Evolutionary conservation across 164 flowering plant species (phyloP).

Genomic region (Hamamelis virginiana): DNA sequence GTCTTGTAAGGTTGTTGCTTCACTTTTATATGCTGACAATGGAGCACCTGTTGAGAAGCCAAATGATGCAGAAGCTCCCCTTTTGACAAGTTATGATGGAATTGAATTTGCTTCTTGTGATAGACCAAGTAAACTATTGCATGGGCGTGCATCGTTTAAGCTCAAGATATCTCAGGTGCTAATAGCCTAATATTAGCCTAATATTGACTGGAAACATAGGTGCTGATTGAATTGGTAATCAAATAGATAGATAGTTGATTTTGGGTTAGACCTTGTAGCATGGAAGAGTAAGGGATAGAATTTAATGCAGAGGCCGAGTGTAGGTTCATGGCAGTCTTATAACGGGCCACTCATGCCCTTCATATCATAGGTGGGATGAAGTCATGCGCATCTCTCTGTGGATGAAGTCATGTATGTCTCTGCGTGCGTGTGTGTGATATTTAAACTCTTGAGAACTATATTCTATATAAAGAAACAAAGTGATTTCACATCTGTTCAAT

Average conservation of each 20-base stretch:
- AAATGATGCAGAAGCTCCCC: conserved; percentile 73
- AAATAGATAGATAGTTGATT: too few species aligned
- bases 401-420: neutral
- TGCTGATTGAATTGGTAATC: too few species aligned
- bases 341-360: too few species aligned
- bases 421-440: neutral
- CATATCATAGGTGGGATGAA: too few species aligned
- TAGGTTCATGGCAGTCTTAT: too few species aligned
- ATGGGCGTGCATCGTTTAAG: conserved; percentile 84
- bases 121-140: conserved; percentile 62
- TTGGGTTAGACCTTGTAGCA: too few species aligned
- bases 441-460: neutral
- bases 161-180: conserved; percentile 87
- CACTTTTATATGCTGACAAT: conserved; percentile 75
- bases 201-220: neutral
- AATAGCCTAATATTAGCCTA: too few species aligned
- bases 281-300: too few species aligned
- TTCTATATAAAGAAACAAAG: neutral
- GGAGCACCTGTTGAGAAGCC: conserved; percentile 68
- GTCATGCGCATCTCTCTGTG: too few species aligned
- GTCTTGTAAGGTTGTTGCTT: conserved; percentile 60
- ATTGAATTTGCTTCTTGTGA: conserved; percentile 66
- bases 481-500: neutral
- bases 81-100: conserved; percentile 74
- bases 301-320: too few species aligned